Conservation (phyloP, 306 rosid species). For the Trifolium fragiferum region DNA sequence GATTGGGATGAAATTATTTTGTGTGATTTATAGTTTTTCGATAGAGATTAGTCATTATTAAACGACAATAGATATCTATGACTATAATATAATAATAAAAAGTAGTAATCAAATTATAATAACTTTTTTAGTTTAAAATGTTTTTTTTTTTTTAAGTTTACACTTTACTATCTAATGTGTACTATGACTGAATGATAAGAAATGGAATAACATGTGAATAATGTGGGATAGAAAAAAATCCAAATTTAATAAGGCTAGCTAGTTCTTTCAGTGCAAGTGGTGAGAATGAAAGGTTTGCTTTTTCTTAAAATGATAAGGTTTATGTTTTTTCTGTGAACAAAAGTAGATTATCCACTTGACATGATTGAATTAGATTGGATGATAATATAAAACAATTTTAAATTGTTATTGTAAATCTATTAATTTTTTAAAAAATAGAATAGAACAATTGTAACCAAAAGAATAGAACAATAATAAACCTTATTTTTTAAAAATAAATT, state of each 20-base stretch:
- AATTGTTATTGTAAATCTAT: background rate
- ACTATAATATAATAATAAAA: too few relatives aligned
- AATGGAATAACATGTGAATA: conserved; percentile 8
- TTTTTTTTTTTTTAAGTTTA: background rate
- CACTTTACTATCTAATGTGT: background rate
- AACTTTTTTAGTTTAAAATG: background rate
- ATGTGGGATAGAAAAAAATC: background rate
- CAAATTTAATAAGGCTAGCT: background rate
- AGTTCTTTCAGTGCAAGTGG: background rate
- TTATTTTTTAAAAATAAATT: too few relatives aligned
- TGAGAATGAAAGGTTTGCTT: background rate
- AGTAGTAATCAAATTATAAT: too few relatives aligned
- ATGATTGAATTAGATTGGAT: background rate
- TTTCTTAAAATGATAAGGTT: background rate
- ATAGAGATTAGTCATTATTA: too few relatives aligned
- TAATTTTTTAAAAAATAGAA: too few relatives aligned
- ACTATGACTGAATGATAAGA: background rate
- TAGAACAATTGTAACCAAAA: background rate
- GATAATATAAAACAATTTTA: background rate
- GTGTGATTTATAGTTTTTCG: too few relatives aligned
- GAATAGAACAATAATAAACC: background rate
- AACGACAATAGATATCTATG: too few relatives aligned
- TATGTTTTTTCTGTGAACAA: background rate
- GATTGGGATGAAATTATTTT: too few relatives aligned
- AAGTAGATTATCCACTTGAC: background rate